Base-by-base conservation (phyloP, 805 yeast genomes). In the Yarrowia divulgata region DNA sequence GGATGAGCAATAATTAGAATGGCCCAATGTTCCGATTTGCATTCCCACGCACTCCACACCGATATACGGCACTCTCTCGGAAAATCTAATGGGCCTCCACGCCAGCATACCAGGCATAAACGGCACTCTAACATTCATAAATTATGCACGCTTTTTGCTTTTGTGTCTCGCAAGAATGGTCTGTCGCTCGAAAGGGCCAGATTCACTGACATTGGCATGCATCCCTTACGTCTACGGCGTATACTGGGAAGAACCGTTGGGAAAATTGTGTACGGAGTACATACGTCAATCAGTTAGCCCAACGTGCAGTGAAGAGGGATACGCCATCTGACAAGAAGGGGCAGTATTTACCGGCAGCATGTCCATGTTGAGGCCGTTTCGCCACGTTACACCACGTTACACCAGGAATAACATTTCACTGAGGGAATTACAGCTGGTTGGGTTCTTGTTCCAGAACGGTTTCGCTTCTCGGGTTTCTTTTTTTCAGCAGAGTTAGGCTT, bases 161-260 rank as follows among this genome's bases (percentile, higher is more conserved):
- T 37, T 35, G 0, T n/a, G 23, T 3, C 35, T 29, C 18, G 55
- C 55, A 32, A 32, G 39, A 50, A 34, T 50, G 55, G 29, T 34
- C 55, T n/a, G 40, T 32, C 16, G 23, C 23, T 8, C 32, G 13
- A 19, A 16, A 37, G 18, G n/a, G 13, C 29, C 35, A 54, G 45
- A 39, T 37, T 5, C 34, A 54, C 34, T 14, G 58, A 29, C 60
- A 54, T 37, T 35, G 9, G 34, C 45, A 54, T 54, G 60, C 60
- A 54, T 39, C 60, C 60, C 60, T 54, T 54, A 54, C 60, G 45
- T 54, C 60, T 54, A 16, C 12, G 60, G 60, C 60, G 60, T 54
- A 54, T 37, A 54, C 32, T 7, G 1, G 45, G 19, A 42, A 40
- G 39, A 39, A 37, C 60, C 60, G 60, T 54, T 54, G 45, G 55